Evolutionary conservation across 495 filamentous ascomycete species (phyloP), one percentile per base, ranked within the genome.

Genomic region (Apodospora peruviana): DNA sequence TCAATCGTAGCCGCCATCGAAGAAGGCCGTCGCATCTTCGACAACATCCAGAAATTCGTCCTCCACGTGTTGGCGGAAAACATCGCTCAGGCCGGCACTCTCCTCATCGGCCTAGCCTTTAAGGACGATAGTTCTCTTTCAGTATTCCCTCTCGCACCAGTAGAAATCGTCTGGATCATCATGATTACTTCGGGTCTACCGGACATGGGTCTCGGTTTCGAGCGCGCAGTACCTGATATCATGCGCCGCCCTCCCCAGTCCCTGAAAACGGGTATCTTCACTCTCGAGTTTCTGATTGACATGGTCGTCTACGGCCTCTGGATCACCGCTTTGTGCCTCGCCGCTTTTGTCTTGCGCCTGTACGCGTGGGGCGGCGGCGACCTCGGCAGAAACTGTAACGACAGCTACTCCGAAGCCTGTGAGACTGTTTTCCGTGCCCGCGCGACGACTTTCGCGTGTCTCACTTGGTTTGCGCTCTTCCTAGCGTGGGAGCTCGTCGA

Each of bases 1-100:
- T 81, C 76, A 10, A 89, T 89, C 56, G 83, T 89, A 0, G 81
- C 79, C 17, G 85, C 84, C 9, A 80, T 89, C 29, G 78, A 84
- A 43, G 85, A 90, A 58, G 86, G 86, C 4, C 69, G 86, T n/a
- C 69, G 84, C 32, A 78, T 90, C 51, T 90, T 88, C 53, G 84
- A 87, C 58, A 90, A 90, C 55, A 87, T 90, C 51, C 84, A 90
- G 52, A 91, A 91, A 68, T 90, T 88, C 51, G 73, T 90, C 10
- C 71, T 90, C 55, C 86, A 90, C 64, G 65, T 90, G 3, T 72
- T 89, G 18, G 75, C 84, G 7, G 81, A 83, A 18, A 90, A 90
- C 59, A 78, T 90, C 22, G 84, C 83, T 7, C 83, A 90, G 63
- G 86, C 86, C n/a, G 74, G 80, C 40, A 74, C 82, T 1, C 71